Percentiles rank a stretch among this genome's conserved stretches.
Evolutionary conservation across 2,329 filamentous ascomycete species (phyloP).

Genomic region (Tolypocladium pustulatum): DNA sequence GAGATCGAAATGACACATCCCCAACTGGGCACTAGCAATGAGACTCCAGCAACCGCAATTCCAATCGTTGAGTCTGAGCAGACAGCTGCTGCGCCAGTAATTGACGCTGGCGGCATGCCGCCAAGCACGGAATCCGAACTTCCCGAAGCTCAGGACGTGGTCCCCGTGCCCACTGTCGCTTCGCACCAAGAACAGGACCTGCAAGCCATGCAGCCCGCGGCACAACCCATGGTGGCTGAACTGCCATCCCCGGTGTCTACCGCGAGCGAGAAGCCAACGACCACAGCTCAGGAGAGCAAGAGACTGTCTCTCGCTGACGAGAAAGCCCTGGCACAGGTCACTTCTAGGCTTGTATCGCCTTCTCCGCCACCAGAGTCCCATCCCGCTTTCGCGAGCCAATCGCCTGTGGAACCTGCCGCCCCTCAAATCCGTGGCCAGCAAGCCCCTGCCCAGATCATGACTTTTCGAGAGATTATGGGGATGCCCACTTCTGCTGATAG

Average conservation of each 20-base stretch:
- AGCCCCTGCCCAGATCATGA: constrained; percentile 27
- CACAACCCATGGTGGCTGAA: constrained; percentile 16
- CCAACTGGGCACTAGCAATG: not conserved
- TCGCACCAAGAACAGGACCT: constrained; percentile 9
- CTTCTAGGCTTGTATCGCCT: constrained; percentile 23
- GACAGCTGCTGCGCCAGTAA: not conserved
- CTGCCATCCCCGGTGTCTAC: constrained; percentile 33
- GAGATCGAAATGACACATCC: constrained; percentile 1
- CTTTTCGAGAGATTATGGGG: constrained; percentile 69
- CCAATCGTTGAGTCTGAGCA: not conserved
- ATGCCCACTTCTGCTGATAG: constrained; percentile 56
- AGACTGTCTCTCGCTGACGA: constrained; percentile 34
- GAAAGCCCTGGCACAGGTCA: constrained; percentile 25
- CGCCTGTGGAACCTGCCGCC: constrained; percentile 6
- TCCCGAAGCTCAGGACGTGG: not conserved
- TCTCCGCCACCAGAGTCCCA: constrained; percentile 28
- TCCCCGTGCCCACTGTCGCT: not conserved
- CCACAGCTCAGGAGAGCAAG: constrained; percentile 12
- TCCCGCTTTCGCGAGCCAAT: constrained; percentile 12
- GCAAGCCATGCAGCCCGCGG: not conserved
- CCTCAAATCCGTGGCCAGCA: constrained; percentile 1
- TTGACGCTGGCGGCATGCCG: not conserved
- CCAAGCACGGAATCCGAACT: constrained; percentile 2
- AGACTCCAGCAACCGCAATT: not conserved
- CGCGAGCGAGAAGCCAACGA: constrained; percentile 17